Conservation (phyloP, 2,329 filamentous ascomycete species). For the Acarospora socialis region DNA sequence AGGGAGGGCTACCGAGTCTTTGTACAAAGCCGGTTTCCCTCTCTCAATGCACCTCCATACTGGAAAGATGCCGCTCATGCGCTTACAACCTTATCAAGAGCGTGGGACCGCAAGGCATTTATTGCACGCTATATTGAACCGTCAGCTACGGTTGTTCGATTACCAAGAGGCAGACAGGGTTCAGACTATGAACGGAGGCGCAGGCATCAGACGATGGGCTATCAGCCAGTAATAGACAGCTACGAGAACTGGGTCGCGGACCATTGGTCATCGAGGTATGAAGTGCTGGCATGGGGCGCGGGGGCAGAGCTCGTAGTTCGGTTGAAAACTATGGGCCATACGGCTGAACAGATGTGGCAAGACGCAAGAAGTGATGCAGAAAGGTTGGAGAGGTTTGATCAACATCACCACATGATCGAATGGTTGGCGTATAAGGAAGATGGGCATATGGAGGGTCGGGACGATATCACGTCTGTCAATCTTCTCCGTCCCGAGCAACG, state of each 20-base stretch:
- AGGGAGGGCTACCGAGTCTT: conserved; percentile 13
- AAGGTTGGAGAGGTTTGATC: conserved; percentile 6
- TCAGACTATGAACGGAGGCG: conserved; percentile 21
- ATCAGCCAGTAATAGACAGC: conserved; percentile 43
- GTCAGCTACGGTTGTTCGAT: conserved; percentile 21
- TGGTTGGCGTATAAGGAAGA: conserved; percentile 41
- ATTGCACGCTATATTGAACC: conserved; percentile 39
- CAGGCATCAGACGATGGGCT: conserved; percentile 42
- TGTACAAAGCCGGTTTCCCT: conserved; percentile 20
- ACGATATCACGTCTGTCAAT: conserved; percentile 46
- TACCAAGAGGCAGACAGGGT: conserved; percentile 26
- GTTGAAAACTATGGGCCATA: conserved; percentile 29
- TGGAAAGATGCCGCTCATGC: conserved; percentile 39
- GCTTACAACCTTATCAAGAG: conserved; percentile 41
- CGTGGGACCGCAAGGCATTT: conserved; percentile 42
- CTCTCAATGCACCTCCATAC: conserved; percentile 26
- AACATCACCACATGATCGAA: conserved; percentile 15
- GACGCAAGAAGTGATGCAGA: conserved; percentile 14
- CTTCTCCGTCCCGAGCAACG: conserved; percentile 32
- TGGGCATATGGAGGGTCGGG: conserved; percentile 36
- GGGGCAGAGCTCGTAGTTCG: conserved; percentile 42
- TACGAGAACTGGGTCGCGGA: conserved; percentile 37
- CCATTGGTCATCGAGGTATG: conserved; percentile 36
- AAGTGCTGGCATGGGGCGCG: conserved; percentile 46
- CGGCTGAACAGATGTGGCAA: conserved; percentile 15